Base-by-base conservation (phyloP, 306 rosid genomes). In the Casuarina glauca region DNA sequence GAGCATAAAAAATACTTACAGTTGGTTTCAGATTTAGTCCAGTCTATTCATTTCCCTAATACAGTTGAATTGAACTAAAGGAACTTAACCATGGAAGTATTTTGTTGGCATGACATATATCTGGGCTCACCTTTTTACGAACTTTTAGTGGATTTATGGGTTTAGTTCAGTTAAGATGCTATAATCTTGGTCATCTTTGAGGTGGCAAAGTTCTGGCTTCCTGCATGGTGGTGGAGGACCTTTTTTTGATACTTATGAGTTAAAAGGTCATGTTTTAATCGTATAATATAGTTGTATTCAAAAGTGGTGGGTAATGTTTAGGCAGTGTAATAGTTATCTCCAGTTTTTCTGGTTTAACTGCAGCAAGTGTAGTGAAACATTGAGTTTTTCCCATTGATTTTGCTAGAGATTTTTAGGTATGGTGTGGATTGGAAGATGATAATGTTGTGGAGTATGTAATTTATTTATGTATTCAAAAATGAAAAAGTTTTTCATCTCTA, bases 261-360 rank as follows among this genome's bases (percentile, higher is more conserved):
- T 54, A 44, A 19, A 36, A 17, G 36, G 43, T 71, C 50, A 73
- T 61, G 80, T n/a, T 69, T 76, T 68, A 41, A 73, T 60, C 36
- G 16, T 62, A 52, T 42, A 75, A 74, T 73, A 57, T 77, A 80
- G 67, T 77, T 49, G 19, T 43, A 80, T 80, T 76, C 76, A 74
- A 77, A 67, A 68, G 43, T 70, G 50, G 60, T 36, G 36, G 52
- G 63, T 72, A 79, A 53, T 73, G 43, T 73, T 76, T 73, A 85
- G 80, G 50, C 48, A 5, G 11, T 17, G 45, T 41, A 38, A 64
- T 69, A 58, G 41, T 66, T 66, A 39, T 66, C 49, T 66, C 17
- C 49, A 66, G 8, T 64, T 64, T 64, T 55, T 57, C 69, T 3
- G 16, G 53, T 46, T 69, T 70, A 74, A 66, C 19, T 36, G 38